phyloP scores from a whole-genome alignment of 257 asterid species.

The Ballota nigra region DNA sequence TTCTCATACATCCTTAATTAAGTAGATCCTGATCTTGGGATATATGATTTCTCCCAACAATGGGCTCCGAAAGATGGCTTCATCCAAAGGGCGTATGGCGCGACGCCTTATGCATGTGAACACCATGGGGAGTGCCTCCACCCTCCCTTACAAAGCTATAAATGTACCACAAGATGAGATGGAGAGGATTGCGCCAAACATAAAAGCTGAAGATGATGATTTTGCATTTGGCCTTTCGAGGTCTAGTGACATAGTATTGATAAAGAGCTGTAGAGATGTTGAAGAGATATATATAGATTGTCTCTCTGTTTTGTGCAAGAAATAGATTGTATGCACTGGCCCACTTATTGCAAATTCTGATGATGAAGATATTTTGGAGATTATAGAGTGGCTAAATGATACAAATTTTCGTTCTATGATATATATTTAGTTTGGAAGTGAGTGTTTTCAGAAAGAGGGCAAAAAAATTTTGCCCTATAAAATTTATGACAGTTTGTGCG shows the following conservation, averaged over 20 bases:
- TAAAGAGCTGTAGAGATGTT: conserved; percentile 19
- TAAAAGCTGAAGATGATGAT: conserved; percentile 21
- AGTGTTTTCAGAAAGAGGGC: too few relatives aligned
- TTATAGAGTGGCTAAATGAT: conserved; percentile 25
- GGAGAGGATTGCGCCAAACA: background rate
- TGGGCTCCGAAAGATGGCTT: conserved; percentile 50
- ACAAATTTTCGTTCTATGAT: conserved; percentile 22
- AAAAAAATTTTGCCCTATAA: too few relatives aligned
- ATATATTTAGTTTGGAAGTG: conserved; percentile 35
- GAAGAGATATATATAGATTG: conserved; percentile 33
- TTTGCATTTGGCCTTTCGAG: conserved; percentile 19
- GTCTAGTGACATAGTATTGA: conserved; percentile 30
- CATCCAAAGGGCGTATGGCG: conserved; percentile 29
- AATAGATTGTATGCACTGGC: conserved; percentile 26
- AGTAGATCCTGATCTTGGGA: conserved; percentile 34
- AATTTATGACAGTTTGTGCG: too few relatives aligned
- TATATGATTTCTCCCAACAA: conserved; percentile 47
- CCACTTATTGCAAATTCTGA: conserved; percentile 4
- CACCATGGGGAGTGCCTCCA: background rate
- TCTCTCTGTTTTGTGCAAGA: conserved; percentile 27
- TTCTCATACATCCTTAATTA: conserved; percentile 27
- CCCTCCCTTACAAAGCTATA: conserved; percentile 36
- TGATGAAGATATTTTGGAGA: background rate
- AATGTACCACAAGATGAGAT: conserved; percentile 21
- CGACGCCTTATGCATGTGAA: conserved; percentile 26